Evolutionary conservation across 768 basidiomycete species (phyloP).

Genomic region (Tricholoma sp.): DNA sequence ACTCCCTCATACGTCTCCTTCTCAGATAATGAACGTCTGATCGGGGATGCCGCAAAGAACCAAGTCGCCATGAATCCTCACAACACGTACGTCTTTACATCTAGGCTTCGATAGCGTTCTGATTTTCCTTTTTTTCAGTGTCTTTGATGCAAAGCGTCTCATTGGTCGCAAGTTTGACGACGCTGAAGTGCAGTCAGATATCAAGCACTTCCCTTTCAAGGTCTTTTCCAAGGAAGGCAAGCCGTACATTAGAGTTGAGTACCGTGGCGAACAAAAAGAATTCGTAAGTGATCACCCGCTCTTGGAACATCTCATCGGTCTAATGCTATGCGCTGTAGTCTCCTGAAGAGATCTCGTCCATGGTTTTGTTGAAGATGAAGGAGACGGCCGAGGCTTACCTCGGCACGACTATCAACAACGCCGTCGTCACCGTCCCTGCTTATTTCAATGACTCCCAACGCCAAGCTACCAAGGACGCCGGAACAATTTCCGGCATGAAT

Average conservation of each 20-base stretch:
- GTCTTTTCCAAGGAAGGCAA: constrained; percentile 85
- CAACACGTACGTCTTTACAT: constrained; percentile 56
- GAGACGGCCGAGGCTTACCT: constrained; percentile 97
- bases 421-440: constrained; percentile 94
- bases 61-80: constrained; percentile 98
- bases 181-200: constrained; percentile 74
- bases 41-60: constrained; percentile 99
- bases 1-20: constrained; percentile 96
- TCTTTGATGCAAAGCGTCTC: constrained; percentile 97
- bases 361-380: constrained; percentile 98
- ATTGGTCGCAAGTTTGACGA: constrained; percentile 92
- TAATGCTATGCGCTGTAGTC: constrained; percentile 45
- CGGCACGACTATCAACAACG: constrained; percentile 77
- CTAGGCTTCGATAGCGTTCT: background rate
- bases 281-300: constrained; percentile 55
- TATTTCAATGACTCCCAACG: constrained; percentile 99
- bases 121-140: constrained; percentile 38
- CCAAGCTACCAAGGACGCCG: constrained; percentile 97
- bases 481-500: constrained; percentile 89
- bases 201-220: constrained; percentile 94
- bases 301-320: background rate
- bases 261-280: constrained; percentile 91
- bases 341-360: constrained; percentile 96
- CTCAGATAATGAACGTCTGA: constrained; percentile 92
- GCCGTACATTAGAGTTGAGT: constrained; percentile 84